Conservation (phyloP, 306 rosid genomes). For the Vigna nakashimae region DNA sequence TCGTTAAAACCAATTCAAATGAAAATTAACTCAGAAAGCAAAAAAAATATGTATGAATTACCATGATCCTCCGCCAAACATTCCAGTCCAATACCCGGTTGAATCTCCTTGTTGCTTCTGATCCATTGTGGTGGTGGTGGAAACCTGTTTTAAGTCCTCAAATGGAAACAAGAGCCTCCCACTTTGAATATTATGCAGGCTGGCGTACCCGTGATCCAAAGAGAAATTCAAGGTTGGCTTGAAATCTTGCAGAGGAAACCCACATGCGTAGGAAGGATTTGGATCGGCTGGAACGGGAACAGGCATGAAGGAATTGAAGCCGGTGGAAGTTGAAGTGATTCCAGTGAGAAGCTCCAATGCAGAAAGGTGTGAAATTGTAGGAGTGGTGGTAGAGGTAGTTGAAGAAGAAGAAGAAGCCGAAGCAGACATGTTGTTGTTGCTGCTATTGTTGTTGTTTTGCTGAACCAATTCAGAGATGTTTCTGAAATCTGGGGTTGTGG, state of each 20-base stretch:
- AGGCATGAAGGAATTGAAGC: constrained; percentile 65
- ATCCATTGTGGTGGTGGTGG: constrained; percentile 43
- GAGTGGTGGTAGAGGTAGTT: background rate
- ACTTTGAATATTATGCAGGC: constrained; percentile 43
- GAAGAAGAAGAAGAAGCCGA: constrained; percentile 30
- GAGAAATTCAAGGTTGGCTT: constrained; percentile 70
- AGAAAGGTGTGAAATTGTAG: constrained; percentile 55
- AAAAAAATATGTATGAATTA: constrained; percentile 48
- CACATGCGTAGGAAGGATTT: constrained; percentile 44
- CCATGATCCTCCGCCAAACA: constrained; percentile 89
- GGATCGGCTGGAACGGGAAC: constrained; percentile 52
- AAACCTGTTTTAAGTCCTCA: constrained; percentile 65
- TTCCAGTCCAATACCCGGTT: constrained; percentile 79
- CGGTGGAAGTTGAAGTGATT: constrained; percentile 56
- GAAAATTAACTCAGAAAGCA: constrained; percentile 7
- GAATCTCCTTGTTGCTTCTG: constrained; percentile 61
- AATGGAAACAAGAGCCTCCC: constrained; percentile 68
- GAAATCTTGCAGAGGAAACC: constrained; percentile 64
- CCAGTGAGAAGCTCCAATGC: constrained; percentile 77
- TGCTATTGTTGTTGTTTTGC: constrained; percentile 33
- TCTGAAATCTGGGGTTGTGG: constrained; percentile 44
- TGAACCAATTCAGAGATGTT: constrained; percentile 50
- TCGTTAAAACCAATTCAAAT: background rate
- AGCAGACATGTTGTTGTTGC: constrained; percentile 4
- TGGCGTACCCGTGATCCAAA: constrained; percentile 56